These are phyloP conservation scores for Metarhizium sp. DNA, from an alignment of 2,329 filamentous ascomycete species.

Conservation along the genomic window DNA sequence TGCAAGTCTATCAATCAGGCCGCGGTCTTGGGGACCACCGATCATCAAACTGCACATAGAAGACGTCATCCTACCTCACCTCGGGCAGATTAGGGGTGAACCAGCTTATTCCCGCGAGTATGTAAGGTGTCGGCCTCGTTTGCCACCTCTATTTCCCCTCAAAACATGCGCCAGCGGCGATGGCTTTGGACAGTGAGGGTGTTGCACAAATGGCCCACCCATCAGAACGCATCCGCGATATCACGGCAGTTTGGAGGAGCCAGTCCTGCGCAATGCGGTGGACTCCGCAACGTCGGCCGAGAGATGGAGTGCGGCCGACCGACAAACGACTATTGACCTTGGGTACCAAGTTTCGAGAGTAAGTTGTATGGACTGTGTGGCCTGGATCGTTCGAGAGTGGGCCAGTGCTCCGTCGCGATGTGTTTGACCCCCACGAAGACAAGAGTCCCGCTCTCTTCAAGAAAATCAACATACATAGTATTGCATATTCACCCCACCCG, in stretches of 20 bases:
- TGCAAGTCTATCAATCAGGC: background rate
- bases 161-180: background rate
- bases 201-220: background rate
- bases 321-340: background rate
- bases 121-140: background rate
- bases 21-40: background rate
- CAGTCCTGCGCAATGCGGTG: background rate
- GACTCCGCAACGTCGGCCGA: background rate
- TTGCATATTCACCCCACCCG: too few species aligned
- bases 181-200: background rate
- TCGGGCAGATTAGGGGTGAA: background rate
- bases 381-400: too few species aligned
- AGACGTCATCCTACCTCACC: background rate
- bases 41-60: background rate
- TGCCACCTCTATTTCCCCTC: background rate
- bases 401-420: too few species aligned
- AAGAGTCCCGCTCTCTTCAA: too few species aligned
- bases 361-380: too few species aligned
- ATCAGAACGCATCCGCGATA: background rate
- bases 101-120: background rate
- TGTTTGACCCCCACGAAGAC: too few species aligned
- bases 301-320: background rate
- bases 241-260: background rate
- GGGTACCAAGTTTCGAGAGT: background rate
- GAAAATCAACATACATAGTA: too few species aligned